Base-by-base conservation (phyloP, 768 basidiomycete species). In the Mycena galericulata region DNA sequence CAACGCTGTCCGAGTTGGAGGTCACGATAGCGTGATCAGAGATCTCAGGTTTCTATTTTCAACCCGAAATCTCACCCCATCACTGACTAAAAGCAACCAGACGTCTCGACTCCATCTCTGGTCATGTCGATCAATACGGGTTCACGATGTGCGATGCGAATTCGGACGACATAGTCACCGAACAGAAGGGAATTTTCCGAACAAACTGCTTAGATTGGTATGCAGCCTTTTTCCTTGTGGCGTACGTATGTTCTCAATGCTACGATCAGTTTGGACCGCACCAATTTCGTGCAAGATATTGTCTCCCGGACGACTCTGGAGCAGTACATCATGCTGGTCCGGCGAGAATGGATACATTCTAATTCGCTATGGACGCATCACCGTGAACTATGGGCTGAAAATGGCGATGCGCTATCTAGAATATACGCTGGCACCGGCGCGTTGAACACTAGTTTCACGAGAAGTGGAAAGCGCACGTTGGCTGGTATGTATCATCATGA, bases 251-350 rank as follows among this genome's bases (percentile, higher is more conserved):
- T 64, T 57, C 36, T 53, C 43, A 72, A 57, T 38, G n/a, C 32
- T 29, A 29, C 65, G 10, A 67, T 54, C 73, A 98, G 98, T 78
- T 82, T 99, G 70, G 97, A 99, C 75, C 91, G 98, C 41, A 99
- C 98, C 5, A 99, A 99, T 78, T 97, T 98, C 72, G 91, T 98
- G 1, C 94, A 99, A 79, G 97, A 99, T 75, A 95, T 98, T 73
- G 83, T 98, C 47, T 97, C 97, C 4, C 88, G 92, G 15, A 87
- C 87, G 45, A 89, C 91, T 0, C 83, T 98, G 18, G 92, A 96
- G 74, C 88, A 93, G 68, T 99, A 95, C 75, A 87, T 99, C 38
- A 77, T 85, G 45, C 90, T 95, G 41, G 89, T 93, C 55, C 90
- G 90, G 43, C 88, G 90, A 2, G 92, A 92, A 75, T 96, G 94